Percentiles rank a stretch among this genome's conserved stretches.
Evolutionary conservation across 176 grass and related monocot species (phyloP).

Genomic region (Typha latifolia): DNA sequence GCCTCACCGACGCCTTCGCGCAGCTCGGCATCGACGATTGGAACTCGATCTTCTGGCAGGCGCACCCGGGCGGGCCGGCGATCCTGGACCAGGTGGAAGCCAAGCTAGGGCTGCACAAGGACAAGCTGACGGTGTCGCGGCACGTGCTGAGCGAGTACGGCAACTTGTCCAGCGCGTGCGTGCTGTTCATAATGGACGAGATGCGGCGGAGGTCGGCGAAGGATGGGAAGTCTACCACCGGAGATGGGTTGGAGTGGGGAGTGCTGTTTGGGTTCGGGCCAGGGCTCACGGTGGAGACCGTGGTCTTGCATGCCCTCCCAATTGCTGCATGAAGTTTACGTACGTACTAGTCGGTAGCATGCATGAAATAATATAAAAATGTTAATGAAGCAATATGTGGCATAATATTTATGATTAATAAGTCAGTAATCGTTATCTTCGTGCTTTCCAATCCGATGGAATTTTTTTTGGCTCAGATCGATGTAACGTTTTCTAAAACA

Average conservation of each 20-base stretch:
- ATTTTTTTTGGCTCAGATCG: too few relatives aligned
- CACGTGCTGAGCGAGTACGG: not conserved
- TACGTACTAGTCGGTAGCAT: too few relatives aligned
- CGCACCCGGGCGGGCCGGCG: not conserved
- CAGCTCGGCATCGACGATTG: not conserved
- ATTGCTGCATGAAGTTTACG: too few relatives aligned
- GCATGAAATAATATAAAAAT: too few relatives aligned
- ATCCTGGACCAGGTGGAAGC: not conserved
- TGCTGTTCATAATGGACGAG: not conserved
- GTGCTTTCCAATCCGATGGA: too few relatives aligned
- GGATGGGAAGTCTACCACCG: not conserved
- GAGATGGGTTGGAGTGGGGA: not conserved
- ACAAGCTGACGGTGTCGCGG: not conserved
- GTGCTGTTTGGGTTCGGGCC: not conserved
- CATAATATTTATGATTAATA: too few relatives aligned
- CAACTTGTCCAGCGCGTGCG: not conserved
- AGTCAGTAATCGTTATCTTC: too few relatives aligned
- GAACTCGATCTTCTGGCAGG: not conserved
- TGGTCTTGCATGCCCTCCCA: too few relatives aligned
- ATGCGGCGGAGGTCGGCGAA: not conserved
- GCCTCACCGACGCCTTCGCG: not conserved
- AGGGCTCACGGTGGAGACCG: not conserved
- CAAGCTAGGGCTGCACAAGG: not conserved
- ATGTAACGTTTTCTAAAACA: too few relatives aligned
- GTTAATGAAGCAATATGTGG: too few relatives aligned